A percentile compares a stretch with the other conserved stretches of the same genome.
These are phyloP conservation scores for Inga laurina DNA, from an alignment of 306 rosid genomes.

Conservation along the genomic window DNA sequence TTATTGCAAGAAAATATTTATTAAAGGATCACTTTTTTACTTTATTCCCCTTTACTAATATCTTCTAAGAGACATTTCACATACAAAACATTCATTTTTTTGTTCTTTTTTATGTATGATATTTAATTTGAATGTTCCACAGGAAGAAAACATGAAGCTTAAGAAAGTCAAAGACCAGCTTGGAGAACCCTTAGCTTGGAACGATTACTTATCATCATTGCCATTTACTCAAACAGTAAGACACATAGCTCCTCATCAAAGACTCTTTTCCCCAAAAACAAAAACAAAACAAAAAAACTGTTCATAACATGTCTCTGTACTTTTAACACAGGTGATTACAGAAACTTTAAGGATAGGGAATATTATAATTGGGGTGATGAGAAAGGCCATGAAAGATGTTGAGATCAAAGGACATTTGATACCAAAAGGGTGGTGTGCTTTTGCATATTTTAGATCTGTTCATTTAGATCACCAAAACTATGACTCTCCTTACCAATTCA, in stretches of 20 bases:
- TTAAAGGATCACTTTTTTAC: not conserved
- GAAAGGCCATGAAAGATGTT: slow-evolving; percentile 88
- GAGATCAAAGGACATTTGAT: slow-evolving; percentile 80
- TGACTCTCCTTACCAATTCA: slow-evolving; percentile 79
- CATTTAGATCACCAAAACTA: slow-evolving; percentile 83
- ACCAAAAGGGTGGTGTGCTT: slow-evolving; percentile 91
- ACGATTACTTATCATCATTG: slow-evolving; percentile 81
- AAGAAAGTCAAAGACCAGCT: slow-evolving; percentile 64
- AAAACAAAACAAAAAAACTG: too few species aligned
- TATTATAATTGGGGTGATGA: slow-evolving; percentile 79
- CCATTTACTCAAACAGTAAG: slow-evolving; percentile 91
- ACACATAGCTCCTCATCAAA: slow-evolving; percentile 11
- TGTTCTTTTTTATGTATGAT: not conserved
- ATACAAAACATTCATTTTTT: not conserved
- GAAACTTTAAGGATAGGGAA: slow-evolving; percentile 91
- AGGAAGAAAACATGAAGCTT: slow-evolving; percentile 87
- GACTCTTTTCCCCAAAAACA: not conserved
- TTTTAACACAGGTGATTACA: slow-evolving; percentile 66
- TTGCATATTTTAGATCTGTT: slow-evolving; percentile 85
- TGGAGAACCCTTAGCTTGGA: slow-evolving; percentile 75
- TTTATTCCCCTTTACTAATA: not conserved
- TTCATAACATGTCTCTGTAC: not conserved
- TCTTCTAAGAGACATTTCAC: not conserved
- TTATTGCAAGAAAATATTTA: not conserved
- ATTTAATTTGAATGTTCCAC: slow-evolving; percentile 23